Evolutionary conservation across 23 red algal species (phyloP).

Genomic region (Rhodosorus marinus): DNA sequence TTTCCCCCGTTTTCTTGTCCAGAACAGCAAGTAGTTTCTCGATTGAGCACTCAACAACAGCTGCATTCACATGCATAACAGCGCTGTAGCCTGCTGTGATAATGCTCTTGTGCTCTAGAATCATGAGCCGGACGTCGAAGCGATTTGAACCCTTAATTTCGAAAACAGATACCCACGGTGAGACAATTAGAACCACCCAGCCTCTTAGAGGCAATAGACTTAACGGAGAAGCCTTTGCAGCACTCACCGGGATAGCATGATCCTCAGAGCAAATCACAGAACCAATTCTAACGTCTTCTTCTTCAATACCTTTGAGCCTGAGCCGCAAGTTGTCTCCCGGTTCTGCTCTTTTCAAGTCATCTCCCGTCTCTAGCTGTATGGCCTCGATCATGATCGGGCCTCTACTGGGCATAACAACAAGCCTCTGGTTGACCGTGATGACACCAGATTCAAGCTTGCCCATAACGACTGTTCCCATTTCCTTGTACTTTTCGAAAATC

Average conservation of each 20-base stretch:
- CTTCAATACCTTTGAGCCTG: conserved; percentile 77
- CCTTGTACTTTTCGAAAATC: conserved; percentile 76
- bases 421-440: conserved; percentile 47
- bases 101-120: conserved; percentile 91
- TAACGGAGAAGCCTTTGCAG: too few relatives aligned
- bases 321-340: conserved; percentile 84
- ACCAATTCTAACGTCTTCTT: conserved; percentile 80
- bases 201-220: not conserved
- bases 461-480: conserved; percentile 87
- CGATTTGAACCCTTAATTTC: too few relatives aligned
- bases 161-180: not conserved
- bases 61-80: conserved; percentile 76
- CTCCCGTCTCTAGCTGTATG: conserved; percentile 42
- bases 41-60: conserved; percentile 59
- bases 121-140: conserved; percentile 78
- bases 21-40: conserved; percentile 50
- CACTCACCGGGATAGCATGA: conserved; percentile 37
- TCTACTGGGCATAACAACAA: conserved; percentile 81
- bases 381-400: conserved; percentile 48
- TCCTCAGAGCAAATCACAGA: conserved; percentile 56
- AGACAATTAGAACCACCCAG: not conserved
- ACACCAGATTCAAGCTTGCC: conserved; percentile 85
- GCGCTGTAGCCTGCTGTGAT: conserved; percentile 84
- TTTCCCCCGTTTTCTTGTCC: conserved; percentile 64
- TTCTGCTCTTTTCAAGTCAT: too few relatives aligned